Conservation (phyloP, 192 early-diverging fungal genomes). For the Thamnidium elegans region DNA sequence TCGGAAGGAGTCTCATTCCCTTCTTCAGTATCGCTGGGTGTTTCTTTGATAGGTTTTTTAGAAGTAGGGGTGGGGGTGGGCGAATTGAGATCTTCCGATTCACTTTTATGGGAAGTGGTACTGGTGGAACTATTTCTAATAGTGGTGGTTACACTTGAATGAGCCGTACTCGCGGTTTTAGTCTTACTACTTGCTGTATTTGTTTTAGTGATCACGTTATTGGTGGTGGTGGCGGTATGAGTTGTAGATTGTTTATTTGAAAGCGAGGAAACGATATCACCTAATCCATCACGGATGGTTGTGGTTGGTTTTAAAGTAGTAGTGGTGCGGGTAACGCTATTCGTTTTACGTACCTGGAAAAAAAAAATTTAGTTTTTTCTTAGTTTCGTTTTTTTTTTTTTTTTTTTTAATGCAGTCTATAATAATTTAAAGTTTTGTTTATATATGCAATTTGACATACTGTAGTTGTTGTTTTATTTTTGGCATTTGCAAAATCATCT, state of each 20-base stretch:
- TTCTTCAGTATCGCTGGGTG: background rate
- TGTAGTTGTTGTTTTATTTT: background rate
- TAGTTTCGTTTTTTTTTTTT: no score
- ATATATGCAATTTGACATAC: no score
- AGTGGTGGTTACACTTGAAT: background rate
- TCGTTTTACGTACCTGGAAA: no score
- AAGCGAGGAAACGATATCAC: no score
- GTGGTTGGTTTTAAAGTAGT: no score
- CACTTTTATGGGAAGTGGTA: background rate
- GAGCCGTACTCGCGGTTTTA: background rate
- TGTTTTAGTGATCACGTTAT: no score
- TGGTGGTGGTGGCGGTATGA: background rate
- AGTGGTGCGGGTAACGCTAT: no score
- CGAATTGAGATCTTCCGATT: background rate
- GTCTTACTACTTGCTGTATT: no score
- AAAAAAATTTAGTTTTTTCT: no score
- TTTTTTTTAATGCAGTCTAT: no score
- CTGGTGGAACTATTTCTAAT: background rate
- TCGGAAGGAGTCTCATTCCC: background rate
- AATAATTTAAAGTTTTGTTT: no score
- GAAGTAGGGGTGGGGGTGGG: background rate
- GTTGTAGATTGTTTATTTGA: background rate
- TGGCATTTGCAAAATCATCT: background rate
- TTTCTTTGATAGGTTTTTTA: background rate
- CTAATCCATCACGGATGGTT: no score